Evolutionary conservation across 176 grass and related monocot species (phyloP).

Genomic region (Leersia perrieri): DNA sequence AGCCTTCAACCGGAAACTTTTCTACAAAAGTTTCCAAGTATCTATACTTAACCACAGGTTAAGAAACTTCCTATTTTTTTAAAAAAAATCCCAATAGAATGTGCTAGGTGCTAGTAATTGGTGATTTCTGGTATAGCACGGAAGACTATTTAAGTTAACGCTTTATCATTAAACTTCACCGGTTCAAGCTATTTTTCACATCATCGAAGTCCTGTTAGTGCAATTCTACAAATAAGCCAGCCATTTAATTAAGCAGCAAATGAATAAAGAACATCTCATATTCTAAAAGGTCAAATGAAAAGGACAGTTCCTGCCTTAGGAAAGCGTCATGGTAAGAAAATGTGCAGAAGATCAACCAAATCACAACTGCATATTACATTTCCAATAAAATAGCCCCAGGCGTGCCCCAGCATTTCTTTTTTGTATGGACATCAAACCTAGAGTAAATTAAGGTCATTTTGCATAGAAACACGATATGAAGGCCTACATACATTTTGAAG

Average conservation of each 20-base stretch:
- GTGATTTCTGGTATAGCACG: neutral
- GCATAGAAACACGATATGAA: conserved; percentile 6
- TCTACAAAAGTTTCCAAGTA: neutral
- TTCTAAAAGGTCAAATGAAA: neutral
- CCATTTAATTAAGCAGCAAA: neutral
- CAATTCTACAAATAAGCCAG: too few species aligned
- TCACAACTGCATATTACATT: neutral
- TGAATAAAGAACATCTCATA: conserved; percentile 13
- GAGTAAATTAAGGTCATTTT: neutral
- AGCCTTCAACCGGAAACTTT: neutral
- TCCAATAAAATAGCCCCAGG: neutral
- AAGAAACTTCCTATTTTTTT: neutral
- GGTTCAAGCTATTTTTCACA: conserved; percentile 12
- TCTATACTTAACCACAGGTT: neutral
- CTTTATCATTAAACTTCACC: conserved; percentile 10
- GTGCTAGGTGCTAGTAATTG: neutral
- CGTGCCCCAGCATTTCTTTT: neutral
- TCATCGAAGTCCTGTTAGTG: neutral
- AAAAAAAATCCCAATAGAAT: neutral
- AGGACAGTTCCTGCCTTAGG: neutral
- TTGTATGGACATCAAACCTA: neutral
- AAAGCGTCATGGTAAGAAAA: conserved; percentile 12
- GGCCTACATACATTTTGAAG: conserved; percentile 12
- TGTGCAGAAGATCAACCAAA: neutral
- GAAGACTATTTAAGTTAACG: conserved; percentile 20